Conservation (phyloP, 371 early-diverging fungal species). For the Massospora cicadina region DNA sequence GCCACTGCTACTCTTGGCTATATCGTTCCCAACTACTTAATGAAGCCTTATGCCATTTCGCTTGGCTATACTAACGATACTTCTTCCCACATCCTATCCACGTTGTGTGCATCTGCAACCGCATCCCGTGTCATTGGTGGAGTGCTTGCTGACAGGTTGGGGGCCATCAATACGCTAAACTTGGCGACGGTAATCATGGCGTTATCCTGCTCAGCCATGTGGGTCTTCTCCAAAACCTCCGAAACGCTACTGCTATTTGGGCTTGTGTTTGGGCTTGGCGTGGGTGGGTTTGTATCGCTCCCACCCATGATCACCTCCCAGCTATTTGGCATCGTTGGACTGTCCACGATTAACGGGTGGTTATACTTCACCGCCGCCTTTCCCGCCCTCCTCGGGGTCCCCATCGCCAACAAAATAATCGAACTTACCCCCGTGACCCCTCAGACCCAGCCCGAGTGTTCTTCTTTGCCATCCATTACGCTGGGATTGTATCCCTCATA, state of each 20-base stretch:
- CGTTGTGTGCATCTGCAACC: not conserved
- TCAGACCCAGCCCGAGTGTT: not conserved
- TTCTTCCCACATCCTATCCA: not conserved
- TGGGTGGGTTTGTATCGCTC: constrained; percentile 31
- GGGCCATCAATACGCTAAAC: not conserved
- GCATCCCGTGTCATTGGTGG: not conserved
- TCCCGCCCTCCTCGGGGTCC: constrained; percentile 20
- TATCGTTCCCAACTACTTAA: not conserved
- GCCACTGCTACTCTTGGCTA: not conserved
- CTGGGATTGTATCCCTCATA: not conserved
- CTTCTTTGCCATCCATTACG: constrained; percentile 1
- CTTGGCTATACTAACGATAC: not conserved
- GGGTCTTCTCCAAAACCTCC: constrained; percentile 28
- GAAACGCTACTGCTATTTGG: constrained; percentile 27
- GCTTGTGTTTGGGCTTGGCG: constrained; percentile 29
- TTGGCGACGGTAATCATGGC: not conserved
- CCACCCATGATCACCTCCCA: constrained; percentile 25
- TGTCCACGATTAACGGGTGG: constrained; percentile 20
- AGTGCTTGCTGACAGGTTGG: not conserved
- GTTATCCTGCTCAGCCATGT: not conserved
- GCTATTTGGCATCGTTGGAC: constrained; percentile 19
- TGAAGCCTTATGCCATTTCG: not conserved
- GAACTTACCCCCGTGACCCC: constrained; percentile 13
- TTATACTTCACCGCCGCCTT: constrained; percentile 21
- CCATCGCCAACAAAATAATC: constrained; percentile 22